Evolutionary conservation across 2,329 filamentous ascomycete species (phyloP).

Genomic region (Neonectria ditissima): DNA sequence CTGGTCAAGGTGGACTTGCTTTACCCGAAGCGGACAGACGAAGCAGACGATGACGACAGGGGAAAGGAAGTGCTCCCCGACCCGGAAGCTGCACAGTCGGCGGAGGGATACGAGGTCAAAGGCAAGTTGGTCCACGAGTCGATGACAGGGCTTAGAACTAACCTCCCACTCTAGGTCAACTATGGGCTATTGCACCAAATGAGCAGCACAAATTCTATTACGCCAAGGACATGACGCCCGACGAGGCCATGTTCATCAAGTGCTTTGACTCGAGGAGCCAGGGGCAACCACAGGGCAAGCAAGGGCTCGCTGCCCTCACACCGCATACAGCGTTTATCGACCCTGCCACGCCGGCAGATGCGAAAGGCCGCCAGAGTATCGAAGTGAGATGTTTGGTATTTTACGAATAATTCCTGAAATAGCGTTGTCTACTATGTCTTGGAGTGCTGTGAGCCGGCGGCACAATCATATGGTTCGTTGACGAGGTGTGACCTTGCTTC

Average conservation of each 20-base stretch:
- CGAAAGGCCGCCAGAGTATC: conserved; percentile 41
- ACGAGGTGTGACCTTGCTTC: no score
- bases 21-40: conserved; percentile 39
- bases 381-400: conserved; percentile 44
- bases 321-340: conserved; percentile 45
- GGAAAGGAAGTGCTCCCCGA: conserved; percentile 41
- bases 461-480: no score
- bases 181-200: conserved; percentile 36
- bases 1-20: conserved; percentile 40
- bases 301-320: conserved; percentile 38
- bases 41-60: conserved; percentile 37
- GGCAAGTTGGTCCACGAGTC: neutral
- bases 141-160: neutral
- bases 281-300: conserved; percentile 33
- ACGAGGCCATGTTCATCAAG: conserved; percentile 46
- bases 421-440: no score
- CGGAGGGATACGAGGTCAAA: conserved; percentile 39
- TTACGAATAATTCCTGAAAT: conserved; percentile 20
- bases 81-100: conserved; percentile 29
- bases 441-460: no score
- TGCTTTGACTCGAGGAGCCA: conserved; percentile 45
- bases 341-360: conserved; percentile 35
- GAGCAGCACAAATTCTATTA: conserved; percentile 42
- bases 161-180: conserved; percentile 23
- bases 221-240: conserved; percentile 43